Evolutionary conservation across 2,329 filamentous ascomycete genomes (phyloP).

Genomic region (Coleophoma eucalyptorum): DNA sequence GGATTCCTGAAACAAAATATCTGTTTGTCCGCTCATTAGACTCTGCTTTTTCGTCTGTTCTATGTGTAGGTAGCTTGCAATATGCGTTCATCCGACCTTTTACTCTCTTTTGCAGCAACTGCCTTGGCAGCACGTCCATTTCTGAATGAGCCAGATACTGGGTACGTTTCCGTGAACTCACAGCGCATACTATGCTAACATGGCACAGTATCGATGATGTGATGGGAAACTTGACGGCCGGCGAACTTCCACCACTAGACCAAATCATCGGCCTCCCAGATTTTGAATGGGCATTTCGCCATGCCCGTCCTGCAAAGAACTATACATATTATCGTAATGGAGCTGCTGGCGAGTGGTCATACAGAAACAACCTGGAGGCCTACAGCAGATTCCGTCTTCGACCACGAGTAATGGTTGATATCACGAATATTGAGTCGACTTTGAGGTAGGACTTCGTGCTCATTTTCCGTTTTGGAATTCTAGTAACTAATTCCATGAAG

Average conservation of each 20-base stretch:
- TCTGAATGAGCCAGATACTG: not conserved
- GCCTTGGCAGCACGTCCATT: conserved; percentile 1
- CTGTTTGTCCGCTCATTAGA: no score
- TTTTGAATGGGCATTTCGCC: conserved; percentile 49
- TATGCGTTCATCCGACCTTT: not conserved
- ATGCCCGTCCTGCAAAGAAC: conserved; percentile 39
- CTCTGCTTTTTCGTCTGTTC: no score
- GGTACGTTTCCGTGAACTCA: not conserved
- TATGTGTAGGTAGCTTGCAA: not conserved
- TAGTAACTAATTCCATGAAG: not conserved
- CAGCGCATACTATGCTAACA: not conserved
- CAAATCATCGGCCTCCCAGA: conserved; percentile 47
- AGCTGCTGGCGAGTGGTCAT: conserved; percentile 50
- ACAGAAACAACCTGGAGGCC: conserved; percentile 53
- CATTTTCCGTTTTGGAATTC: no score
- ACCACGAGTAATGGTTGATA: conserved; percentile 45
- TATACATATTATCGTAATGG: conserved; percentile 57
- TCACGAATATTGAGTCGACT: conserved; percentile 35
- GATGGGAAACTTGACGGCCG: conserved; percentile 4
- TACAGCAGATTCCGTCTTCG: conserved; percentile 44
- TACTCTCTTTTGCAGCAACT: conserved; percentile 1
- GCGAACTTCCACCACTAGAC: conserved; percentile 35
- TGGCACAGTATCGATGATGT: conserved; percentile 6
- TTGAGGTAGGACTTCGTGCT: conserved; percentile 26
- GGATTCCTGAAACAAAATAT: no score